Conservation (phyloP, 1,139 yeast species). For the Magnusiomyces fungicola region DNA sequence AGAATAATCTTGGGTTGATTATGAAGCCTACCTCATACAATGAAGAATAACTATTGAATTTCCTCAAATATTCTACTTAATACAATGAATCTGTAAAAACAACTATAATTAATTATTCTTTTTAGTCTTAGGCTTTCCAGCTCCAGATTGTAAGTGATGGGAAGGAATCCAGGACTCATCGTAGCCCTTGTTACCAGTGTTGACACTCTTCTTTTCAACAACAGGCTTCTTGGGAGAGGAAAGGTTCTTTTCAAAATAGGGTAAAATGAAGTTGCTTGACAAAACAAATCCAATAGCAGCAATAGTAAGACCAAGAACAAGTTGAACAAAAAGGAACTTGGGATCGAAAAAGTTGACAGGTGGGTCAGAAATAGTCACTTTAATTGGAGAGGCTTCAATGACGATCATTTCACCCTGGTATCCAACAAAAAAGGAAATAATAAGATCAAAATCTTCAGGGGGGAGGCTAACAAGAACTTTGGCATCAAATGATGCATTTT, state of each 20-base stretch:
- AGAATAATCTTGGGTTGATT: too few relatives aligned
- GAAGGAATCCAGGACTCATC: constrained; percentile 58
- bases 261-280: constrained; percentile 40
- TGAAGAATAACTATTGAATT: too few relatives aligned
- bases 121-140: neutral
- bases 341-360: constrained; percentile 68
- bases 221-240: constrained; percentile 25
- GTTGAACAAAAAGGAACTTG: constrained; percentile 56
- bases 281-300: constrained; percentile 46
- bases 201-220: constrained; percentile 25
- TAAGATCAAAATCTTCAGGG: constrained; percentile 52
- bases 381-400: constrained; percentile 51
- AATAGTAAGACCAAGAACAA: constrained; percentile 45
- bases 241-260: constrained; percentile 29
- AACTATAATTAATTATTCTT: neutral
- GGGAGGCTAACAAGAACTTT: constrained; percentile 40
- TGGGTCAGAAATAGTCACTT: constrained; percentile 54
- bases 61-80: too few relatives aligned
- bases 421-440: constrained; percentile 53
- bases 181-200: constrained; percentile 33
- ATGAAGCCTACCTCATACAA: too few relatives aligned
- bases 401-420: constrained; percentile 44
- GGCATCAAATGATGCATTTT: constrained; percentile 31
- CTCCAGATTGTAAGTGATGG: constrained; percentile 33
- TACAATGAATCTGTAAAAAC: too few relatives aligned